Evolutionary conservation across 371 early-diverging fungal species (phyloP).

Genomic region (Sporodiniella umbellata): DNA sequence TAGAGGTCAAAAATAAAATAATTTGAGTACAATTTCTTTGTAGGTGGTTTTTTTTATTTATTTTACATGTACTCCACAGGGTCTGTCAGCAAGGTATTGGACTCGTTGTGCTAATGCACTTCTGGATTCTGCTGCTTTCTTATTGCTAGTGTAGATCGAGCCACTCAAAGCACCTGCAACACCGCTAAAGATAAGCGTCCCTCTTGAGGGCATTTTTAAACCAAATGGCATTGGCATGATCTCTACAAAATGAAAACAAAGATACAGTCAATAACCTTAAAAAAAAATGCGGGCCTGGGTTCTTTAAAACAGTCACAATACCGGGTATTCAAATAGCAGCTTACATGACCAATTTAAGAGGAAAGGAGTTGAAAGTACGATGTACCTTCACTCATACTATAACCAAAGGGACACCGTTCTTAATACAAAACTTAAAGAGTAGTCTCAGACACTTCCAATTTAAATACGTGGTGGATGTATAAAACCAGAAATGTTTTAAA

Average conservation of each 20-base stretch:
- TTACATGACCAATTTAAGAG: too few relatives aligned
- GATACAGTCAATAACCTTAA: slow-evolving; percentile 3
- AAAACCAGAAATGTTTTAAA: too few relatives aligned
- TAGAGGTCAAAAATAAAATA: slow-evolving; percentile 9
- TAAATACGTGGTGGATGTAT: too few relatives aligned
- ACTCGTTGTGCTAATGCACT: slow-evolving; percentile 47
- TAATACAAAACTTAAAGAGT: too few relatives aligned
- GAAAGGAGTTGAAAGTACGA: too few relatives aligned
- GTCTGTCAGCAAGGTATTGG: slow-evolving; percentile 53
- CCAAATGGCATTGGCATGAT: slow-evolving; percentile 34
- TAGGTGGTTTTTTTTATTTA: slow-evolving; percentile 1
- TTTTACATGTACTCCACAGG: slow-evolving; percentile 54
- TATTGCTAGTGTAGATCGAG: slow-evolving; percentile 51
- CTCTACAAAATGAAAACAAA: neutral
- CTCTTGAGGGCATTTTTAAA: slow-evolving; percentile 48
- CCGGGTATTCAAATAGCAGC: too few relatives aligned
- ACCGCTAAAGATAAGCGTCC: slow-evolving; percentile 55
- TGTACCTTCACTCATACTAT: too few relatives aligned
- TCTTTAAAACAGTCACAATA: neutral
- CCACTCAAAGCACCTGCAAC: slow-evolving; percentile 49
- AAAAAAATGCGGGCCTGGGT: slow-evolving; percentile 1
- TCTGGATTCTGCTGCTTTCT: slow-evolving; percentile 48
- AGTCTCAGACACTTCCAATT: too few relatives aligned
- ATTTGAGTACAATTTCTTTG: neutral
- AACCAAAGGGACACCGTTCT: too few relatives aligned